phyloP scores from a whole-genome alignment of 495 filamentous ascomycete genomes.

The Neurospora hispaniola region DNA sequence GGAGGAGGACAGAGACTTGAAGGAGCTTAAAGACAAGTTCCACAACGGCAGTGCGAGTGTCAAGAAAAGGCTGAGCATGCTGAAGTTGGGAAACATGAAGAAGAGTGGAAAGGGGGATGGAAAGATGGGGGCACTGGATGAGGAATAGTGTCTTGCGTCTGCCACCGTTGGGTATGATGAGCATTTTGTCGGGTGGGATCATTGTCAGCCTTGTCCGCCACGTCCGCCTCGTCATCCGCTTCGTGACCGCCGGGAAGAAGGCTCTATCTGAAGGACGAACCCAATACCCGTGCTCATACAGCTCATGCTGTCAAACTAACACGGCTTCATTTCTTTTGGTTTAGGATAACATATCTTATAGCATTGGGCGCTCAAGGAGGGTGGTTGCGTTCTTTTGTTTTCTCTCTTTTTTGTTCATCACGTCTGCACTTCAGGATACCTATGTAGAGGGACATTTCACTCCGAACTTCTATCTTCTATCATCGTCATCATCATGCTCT shows the following conservation, averaged over 20 bases:
- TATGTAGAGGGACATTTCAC: background rate
- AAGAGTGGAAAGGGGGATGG: constrained; percentile 48
- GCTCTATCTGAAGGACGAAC: background rate
- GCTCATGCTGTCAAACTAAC: background rate
- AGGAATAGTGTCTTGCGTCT: constrained; percentile 23
- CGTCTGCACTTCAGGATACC: background rate
- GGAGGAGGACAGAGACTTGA: background rate
- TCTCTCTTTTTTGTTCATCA: background rate
- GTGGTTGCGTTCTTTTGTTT: background rate
- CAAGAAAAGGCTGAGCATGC: constrained; percentile 57
- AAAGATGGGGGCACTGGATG: constrained; percentile 37
- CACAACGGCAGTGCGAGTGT: constrained; percentile 31
- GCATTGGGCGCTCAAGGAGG: background rate
- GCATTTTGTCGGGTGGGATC: background rate
- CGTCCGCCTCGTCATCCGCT: background rate
- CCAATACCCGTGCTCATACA: background rate
- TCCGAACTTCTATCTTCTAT: background rate
- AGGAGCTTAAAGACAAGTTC: background rate
- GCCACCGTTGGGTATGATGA: background rate
- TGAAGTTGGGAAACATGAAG: constrained; percentile 48
- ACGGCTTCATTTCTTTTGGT: background rate
- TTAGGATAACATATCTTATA: background rate
- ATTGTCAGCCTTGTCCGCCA: background rate
- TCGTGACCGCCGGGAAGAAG: background rate
- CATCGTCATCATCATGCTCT: background rate